These are phyloP conservation scores for Diaporthe sp. DNA, from an alignment of 2,329 filamentous ascomycete genomes.

Conservation along the genomic window DNA sequence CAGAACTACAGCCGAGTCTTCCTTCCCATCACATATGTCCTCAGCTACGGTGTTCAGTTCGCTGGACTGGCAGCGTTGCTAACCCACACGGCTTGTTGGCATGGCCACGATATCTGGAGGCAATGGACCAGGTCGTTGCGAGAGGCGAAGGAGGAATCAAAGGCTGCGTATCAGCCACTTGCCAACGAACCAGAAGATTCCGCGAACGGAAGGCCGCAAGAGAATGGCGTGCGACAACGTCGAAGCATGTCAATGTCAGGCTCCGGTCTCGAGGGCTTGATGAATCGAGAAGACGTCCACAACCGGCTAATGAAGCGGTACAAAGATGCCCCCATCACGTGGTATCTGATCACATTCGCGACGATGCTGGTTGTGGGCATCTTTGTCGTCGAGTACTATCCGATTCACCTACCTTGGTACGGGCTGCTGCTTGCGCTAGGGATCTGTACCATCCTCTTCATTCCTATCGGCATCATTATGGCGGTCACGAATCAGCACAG, in stretches of 20 bases:
- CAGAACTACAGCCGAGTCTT: slow-evolving; percentile 87
- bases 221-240: slow-evolving; percentile 12
- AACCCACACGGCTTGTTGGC: slow-evolving; percentile 87
- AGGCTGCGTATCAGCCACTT: slow-evolving; percentile 66
- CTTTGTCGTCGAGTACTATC: slow-evolving; percentile 88
- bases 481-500: slow-evolving; percentile 92
- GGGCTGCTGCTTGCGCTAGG: slow-evolving; percentile 83
- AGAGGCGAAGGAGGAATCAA: slow-evolving; percentile 69
- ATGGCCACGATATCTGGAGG: slow-evolving; percentile 84
- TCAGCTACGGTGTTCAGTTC: slow-evolving; percentile 90
- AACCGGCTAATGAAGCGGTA: slow-evolving; percentile 87
- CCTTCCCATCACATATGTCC: slow-evolving; percentile 86
- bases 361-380: slow-evolving; percentile 85
- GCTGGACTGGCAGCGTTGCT: slow-evolving; percentile 84
- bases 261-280: slow-evolving; percentile 65
- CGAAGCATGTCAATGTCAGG: slow-evolving; percentile 45
- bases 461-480: slow-evolving; percentile 94
- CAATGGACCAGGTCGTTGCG: slow-evolving; percentile 80
- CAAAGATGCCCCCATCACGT: slow-evolving; percentile 83
- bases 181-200: slow-evolving; percentile 42
- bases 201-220: slow-evolving; percentile 36
- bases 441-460: slow-evolving; percentile 86
- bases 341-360: slow-evolving; percentile 84
- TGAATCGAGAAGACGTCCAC: slow-evolving; percentile 85
- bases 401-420: slow-evolving; percentile 88